Base-by-base conservation (phyloP, 139 green algal genomes). In the Pleodorina starrii region DNA sequence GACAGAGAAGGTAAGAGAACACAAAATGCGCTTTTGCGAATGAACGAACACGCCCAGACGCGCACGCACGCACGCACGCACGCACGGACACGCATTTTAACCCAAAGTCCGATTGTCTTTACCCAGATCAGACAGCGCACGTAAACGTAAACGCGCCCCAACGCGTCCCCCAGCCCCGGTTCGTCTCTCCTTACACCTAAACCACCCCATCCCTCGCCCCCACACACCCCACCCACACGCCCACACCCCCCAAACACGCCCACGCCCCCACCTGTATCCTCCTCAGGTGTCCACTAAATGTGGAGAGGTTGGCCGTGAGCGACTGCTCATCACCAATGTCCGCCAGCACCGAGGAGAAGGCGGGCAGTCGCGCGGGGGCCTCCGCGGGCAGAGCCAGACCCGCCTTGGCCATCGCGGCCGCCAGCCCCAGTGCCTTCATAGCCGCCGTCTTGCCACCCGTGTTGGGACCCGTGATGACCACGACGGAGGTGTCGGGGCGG, bases 401-500 rank as follows among this genome's bases (percentile, higher is more conserved):
- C 14, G 92, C 90, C 59, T 93, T 93, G 0, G 96, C 97, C 93
- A 98, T 98, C 50, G 97, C 76, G 4, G 90, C 95, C 0, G 92
- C 90, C 82, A 99, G 78, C 16, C 97, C 98, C 42, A 99, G 78
- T 2, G 97, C 92, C 91, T 99, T 99, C 44, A 99, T 94, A 38
- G 94, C 90, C 0, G 97, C 96, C 1, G 98, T 99, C 91, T 99
- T 99, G 80, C 98, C 97, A 29, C 98, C 98, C 2, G 97, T 98
- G 94, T 99, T 99, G 42, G 97, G 97, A 0, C 97, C 92, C 23
- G 92, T 95, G 38, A 95, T 93, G 42, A 95, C 92, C 21, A 95
- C 89, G 0, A 90, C 93, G 6, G 42, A 84, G 29, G 89, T 93
- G 25, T 94, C 77, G 3, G 93, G 90, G 60, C 80, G 85, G 25